A percentile compares a stretch with the other conserved stretches of the same genome.
Conservation (phyloP, 2,329 filamentous ascomycete species). For the Exophiala oligosperma region DNA sequence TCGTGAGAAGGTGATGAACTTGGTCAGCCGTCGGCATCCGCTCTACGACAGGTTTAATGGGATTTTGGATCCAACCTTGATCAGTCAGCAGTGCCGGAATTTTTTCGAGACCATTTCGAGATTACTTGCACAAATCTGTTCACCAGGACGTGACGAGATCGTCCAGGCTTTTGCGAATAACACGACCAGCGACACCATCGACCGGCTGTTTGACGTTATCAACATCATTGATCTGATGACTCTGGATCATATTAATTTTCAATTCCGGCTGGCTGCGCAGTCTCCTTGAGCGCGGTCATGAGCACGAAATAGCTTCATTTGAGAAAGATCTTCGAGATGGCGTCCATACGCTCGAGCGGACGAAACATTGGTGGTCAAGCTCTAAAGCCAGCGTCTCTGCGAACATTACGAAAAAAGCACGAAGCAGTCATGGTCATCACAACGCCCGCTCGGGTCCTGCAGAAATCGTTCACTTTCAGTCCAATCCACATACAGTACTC, state of each 20-base stretch:
- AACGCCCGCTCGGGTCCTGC: too few species aligned
- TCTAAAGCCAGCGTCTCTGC: conserved; percentile 15
- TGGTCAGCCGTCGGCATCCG: conserved; percentile 61
- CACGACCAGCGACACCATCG: conserved; percentile 54
- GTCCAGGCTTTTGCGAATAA: conserved; percentile 58
- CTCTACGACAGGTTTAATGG: conserved; percentile 63
- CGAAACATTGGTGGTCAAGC: conserved; percentile 41
- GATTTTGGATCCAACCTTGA: conserved; percentile 58
- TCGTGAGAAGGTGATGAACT: conserved; percentile 58
- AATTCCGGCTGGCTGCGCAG: conserved; percentile 61
- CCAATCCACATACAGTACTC: too few species aligned
- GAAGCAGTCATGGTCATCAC: too few species aligned
- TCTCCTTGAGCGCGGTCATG: conserved; percentile 60
- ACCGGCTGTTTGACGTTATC: conserved; percentile 63
- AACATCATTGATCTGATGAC: conserved; percentile 63
- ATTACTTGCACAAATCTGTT: conserved; percentile 64
- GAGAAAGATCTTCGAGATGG: conserved; percentile 55
- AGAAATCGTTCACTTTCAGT: too few species aligned
- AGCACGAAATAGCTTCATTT: conserved; percentile 63
- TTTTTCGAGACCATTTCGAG: conserved; percentile 64
- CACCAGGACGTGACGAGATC: conserved; percentile 61
- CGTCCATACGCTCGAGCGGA: conserved; percentile 52
- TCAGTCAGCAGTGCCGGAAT: conserved; percentile 58
- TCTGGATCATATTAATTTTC: conserved; percentile 66
- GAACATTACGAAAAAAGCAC: too few species aligned